Conservation (phyloP, 495 filamentous ascomycete species). For the Rhypophila decipiens region DNA sequence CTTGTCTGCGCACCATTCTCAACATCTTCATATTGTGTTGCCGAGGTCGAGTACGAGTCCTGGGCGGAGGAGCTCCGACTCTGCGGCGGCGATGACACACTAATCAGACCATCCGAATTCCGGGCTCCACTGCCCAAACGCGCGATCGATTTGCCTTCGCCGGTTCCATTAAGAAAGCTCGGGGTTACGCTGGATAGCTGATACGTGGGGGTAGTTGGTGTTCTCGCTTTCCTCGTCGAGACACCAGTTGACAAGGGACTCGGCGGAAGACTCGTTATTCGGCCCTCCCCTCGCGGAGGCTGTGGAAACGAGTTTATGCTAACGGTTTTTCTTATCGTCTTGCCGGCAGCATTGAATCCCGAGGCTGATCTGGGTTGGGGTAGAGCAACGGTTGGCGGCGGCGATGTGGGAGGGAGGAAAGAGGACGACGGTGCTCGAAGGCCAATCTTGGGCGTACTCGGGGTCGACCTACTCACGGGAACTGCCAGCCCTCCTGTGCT, state of each 20-base stretch:
- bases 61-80: slow-evolving; percentile 86
- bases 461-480: slow-evolving; percentile 39
- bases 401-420: slow-evolving; percentile 34
- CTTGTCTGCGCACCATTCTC: slow-evolving; percentile 45
- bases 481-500: slow-evolving; percentile 45
- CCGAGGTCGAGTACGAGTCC: slow-evolving; percentile 84
- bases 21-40: slow-evolving; percentile 76
- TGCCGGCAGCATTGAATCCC: slow-evolving; percentile 47
- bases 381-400: slow-evolving; percentile 45
- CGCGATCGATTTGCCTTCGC: slow-evolving; percentile 64
- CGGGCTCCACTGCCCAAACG: slow-evolving; percentile 49
- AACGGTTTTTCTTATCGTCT: slow-evolving; percentile 72
- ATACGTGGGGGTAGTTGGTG: slow-evolving; percentile 29
- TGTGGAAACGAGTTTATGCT: slow-evolving; percentile 93
- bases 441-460: slow-evolving; percentile 47
- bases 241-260: slow-evolving; percentile 51
- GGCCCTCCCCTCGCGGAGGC: slow-evolving; percentile 60
- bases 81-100: slow-evolving; percentile 70
- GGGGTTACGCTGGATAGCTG: slow-evolving; percentile 49
- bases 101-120: slow-evolving; percentile 64
- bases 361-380: slow-evolving; percentile 45
- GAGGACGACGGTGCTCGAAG: slow-evolving; percentile 58
- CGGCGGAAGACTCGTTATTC: slow-evolving; percentile 48
- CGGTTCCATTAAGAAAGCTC: slow-evolving; percentile 72
- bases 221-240: slow-evolving; percentile 35